These are phyloP conservation scores for Candida pini DNA, from an alignment of 805 yeast species.

Conservation along the genomic window DNA sequence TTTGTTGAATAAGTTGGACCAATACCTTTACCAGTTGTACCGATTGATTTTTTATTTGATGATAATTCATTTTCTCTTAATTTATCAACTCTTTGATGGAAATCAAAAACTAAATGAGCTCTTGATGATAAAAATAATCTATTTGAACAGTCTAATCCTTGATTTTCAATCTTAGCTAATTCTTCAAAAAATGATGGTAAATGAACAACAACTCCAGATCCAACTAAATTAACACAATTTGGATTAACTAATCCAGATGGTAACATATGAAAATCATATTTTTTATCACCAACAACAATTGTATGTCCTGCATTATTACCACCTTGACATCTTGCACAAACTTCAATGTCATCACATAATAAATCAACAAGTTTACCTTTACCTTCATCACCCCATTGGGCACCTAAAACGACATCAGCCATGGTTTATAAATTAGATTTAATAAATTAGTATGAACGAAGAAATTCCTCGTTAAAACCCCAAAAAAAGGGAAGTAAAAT, in stretches of 20 bases:
- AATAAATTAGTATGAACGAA: background rate
- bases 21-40: conserved; percentile 98
- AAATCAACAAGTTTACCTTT: conserved; percentile 96
- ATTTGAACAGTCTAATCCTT: conserved; percentile 72
- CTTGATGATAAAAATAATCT: conserved; percentile 86
- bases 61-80: conserved; percentile 89
- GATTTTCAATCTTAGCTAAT: conserved; percentile 69
- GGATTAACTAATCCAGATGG: conserved; percentile 98
- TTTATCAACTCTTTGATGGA: conserved; percentile 96
- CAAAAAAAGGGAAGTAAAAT: conserved; percentile 8
- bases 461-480: conserved; percentile 11
- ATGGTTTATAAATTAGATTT: conserved; percentile 29
- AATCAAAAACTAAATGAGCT: conserved; percentile 94
- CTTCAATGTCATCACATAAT: conserved; percentile 90
- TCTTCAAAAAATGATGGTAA: conserved; percentile 90
- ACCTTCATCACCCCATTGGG: conserved; percentile 99
- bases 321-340: conserved; percentile 97
- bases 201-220: conserved; percentile 95
- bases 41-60: conserved; percentile 76
- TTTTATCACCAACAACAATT: conserved; percentile 80
- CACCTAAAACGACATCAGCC: conserved; percentile 92
- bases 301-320: conserved; percentile 99
- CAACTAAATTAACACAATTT: conserved; percentile 82
- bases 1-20: conserved; percentile 98
- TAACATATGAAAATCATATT: conserved; percentile 97